Base-by-base conservation (phyloP, 2,329 filamentous ascomycete species). In the Trichophyton simii region DNA sequence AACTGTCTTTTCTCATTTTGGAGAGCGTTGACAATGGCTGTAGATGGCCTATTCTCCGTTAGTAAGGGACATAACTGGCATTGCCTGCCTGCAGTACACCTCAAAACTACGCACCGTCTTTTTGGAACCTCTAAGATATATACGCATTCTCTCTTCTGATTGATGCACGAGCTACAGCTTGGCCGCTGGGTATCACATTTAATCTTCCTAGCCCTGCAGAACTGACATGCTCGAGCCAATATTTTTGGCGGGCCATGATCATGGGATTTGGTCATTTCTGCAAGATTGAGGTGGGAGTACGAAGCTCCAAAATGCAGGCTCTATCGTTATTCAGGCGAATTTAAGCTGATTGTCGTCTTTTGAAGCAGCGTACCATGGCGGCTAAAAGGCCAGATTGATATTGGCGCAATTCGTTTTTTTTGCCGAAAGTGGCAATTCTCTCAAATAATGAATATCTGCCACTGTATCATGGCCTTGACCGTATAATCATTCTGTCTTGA, bases 141-240 rank as follows among this genome's bases (percentile, higher is more conserved):
- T 18, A 66, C 60, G 48, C 66, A 67, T 44, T 67, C 60, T 22
- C 63, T 63, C 38, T 65, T 64, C 48, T 67, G 65, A 50, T 60
- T 67, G 59, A 70, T 65, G 60, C 72, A 74, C 58, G 72, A 66
- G 44, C 69, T 69, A 65, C 72, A 73, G 42, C 67, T 69, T 62
- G 72, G 72, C 54, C 70, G 70, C 60, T 67, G 62, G 63, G 67
- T 68, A 62, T 73, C 70, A 66, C 72, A 73, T 64, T 71, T 72
- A 46, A 73, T 73, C 61, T 69, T 73, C 44, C 69, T 64, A 20
- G 63, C 63, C 57, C 72, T 72, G 64, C 72, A 74, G 48, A 73
- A 68, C 61, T 74, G 71, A 62, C 72, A 74, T 8, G 70, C 68
- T 63, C 66, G 64, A 5, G 63, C 46, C 70, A 70, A 50, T 31